Conservation (phyloP, 306 rosid genomes). For the Mimosa pudica region DNA sequence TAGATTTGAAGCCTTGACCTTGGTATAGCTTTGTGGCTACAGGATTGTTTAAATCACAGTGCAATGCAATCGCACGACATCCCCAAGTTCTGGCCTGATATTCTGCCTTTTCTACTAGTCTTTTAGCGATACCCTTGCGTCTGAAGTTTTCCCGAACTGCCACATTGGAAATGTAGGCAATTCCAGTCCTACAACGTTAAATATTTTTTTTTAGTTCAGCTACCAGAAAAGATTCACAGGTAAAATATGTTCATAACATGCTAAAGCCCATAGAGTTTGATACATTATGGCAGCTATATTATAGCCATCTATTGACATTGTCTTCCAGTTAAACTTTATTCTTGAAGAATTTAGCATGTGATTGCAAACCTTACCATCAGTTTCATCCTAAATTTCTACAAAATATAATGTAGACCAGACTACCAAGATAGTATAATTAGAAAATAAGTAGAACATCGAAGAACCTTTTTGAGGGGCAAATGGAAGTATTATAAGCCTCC, state of each 20-base stretch:
- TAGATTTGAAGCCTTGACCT: conserved; percentile 78
- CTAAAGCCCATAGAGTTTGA: background rate
- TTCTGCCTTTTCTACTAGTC: conserved; percentile 79
- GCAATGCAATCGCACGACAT: conserved; percentile 84
- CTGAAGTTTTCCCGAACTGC: conserved; percentile 91
- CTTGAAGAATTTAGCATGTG: background rate
- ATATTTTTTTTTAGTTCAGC: background rate
- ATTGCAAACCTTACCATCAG: background rate
- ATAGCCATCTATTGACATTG: background rate
- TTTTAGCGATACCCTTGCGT: conserved; percentile 83
- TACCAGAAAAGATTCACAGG: conserved; percentile 20
- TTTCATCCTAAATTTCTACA: background rate
- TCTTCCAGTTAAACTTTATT: background rate
- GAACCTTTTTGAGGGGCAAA: conserved; percentile 19
- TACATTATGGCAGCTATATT: background rate
- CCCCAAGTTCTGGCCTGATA: conserved; percentile 91
- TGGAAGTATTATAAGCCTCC: conserved; percentile 7
- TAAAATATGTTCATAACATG: background rate
- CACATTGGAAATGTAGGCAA: conserved; percentile 93
- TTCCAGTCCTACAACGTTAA: conserved; percentile 70
- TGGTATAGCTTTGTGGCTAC: conserved; percentile 77
- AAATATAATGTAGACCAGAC: conserved; percentile 19
- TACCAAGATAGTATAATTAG: conserved; percentile 2
- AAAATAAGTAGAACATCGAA: background rate
- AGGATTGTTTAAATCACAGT: conserved; percentile 80